Percentiles rank a stretch among this genome's conserved stretches.
phyloP scores from a whole-genome alignment of 768 basidiomycete species.

The Psilocybe azurescens region DNA sequence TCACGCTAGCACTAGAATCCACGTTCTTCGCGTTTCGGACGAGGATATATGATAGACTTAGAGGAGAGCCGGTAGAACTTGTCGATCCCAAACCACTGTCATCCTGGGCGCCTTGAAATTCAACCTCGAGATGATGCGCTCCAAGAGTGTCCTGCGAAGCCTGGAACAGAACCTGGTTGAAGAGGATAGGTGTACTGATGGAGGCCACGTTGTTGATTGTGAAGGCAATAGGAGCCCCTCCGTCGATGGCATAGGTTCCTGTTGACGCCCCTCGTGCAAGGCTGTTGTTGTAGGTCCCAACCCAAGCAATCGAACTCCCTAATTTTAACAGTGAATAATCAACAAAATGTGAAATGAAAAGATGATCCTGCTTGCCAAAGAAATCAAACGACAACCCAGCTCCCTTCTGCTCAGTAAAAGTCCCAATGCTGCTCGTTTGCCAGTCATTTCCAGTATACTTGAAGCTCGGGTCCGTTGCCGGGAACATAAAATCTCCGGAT shows the following conservation, averaged over 20 bases:
- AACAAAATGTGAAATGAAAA: too few species aligned
- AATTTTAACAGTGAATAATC: too few species aligned
- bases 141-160: background rate
- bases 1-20: too few species aligned
- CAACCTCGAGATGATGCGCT: background rate
- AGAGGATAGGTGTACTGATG: background rate
- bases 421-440: background rate
- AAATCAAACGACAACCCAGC: background rate
- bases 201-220: conserved; percentile 6
- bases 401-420: background rate
- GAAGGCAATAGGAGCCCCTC: background rate
- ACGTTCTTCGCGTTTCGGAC: too few species aligned
- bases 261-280: background rate
- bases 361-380: background rate
- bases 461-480: background rate
- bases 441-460: background rate
- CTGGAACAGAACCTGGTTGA: background rate
- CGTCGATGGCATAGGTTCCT: conserved; percentile 1
- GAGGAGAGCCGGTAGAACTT: too few species aligned
- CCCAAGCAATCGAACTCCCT: conserved; percentile 6
- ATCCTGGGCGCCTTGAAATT: background rate
- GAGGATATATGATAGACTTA: too few species aligned
- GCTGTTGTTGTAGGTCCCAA: background rate
- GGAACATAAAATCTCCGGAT: background rate
- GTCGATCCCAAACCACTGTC: background rate